Conservation (phyloP, 352 stramenopile species). For the Phytophthora cryptogea region DNA sequence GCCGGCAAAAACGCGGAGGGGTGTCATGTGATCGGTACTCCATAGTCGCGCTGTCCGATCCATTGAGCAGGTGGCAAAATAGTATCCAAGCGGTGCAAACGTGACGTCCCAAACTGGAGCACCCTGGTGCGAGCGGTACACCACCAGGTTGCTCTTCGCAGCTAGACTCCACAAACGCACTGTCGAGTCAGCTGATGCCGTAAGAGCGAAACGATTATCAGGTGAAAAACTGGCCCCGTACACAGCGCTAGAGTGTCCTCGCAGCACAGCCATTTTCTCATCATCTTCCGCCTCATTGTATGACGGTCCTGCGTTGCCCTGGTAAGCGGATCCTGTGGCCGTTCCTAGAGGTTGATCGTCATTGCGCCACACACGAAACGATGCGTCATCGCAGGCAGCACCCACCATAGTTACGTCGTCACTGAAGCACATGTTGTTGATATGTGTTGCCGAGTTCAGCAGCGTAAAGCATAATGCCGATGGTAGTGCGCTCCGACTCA, state of each 20-base stretch:
- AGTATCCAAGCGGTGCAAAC: constrained; percentile 92
- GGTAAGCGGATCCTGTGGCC: constrained; percentile 62
- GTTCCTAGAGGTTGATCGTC: constrained; percentile 78
- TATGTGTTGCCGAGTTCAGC: constrained; percentile 73
- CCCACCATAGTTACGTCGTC: constrained; percentile 79
- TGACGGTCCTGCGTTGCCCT: constrained; percentile 38
- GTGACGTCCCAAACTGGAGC: constrained; percentile 92
- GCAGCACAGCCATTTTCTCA: constrained; percentile 69
- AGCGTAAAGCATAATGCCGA: constrained; percentile 82
- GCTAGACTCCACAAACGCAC: constrained; percentile 88
- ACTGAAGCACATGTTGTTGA: constrained; percentile 87
- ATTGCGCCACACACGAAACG: constrained; percentile 84
- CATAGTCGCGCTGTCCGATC: constrained; percentile 94
- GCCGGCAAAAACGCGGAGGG: constrained; percentile 93
- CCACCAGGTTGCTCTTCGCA: constrained; percentile 74
- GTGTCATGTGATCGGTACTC: constrained; percentile 91
- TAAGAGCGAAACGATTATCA: constrained; percentile 86
- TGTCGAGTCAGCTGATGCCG: constrained; percentile 77
- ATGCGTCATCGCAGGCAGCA: constrained; percentile 69
- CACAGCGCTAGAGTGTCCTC: constrained; percentile 82
- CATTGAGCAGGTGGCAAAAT: constrained; percentile 94
- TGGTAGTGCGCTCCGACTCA: constrained; percentile 60
- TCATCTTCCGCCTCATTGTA: constrained; percentile 63
- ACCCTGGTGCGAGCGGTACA: constrained; percentile 75
- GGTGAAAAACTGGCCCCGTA: constrained; percentile 86